Percentiles rank a stretch among this genome's conserved stretches.
Conservation (phyloP, 345 rosid genomes). For the Melaleuca quinquenervia region DNA sequence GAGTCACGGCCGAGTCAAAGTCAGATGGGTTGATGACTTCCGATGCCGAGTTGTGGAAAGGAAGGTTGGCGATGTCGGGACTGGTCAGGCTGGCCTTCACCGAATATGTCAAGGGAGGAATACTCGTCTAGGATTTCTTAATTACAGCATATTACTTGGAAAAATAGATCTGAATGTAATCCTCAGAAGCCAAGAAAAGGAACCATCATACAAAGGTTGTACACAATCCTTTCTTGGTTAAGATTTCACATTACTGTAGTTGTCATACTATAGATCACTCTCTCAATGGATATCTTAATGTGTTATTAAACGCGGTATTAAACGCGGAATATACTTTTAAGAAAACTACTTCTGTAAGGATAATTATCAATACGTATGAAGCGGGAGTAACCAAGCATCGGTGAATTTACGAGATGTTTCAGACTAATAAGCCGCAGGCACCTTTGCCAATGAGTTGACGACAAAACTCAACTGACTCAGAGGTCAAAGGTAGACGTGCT, state of each 20-base stretch:
- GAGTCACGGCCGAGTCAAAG: slow-evolving; percentile 42
- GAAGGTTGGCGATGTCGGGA: slow-evolving; percentile 68
- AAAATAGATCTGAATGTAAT: too few species aligned
- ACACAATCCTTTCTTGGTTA: neutral
- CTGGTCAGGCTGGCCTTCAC: slow-evolving; percentile 63
- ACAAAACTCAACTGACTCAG: neutral
- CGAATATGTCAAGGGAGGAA: slow-evolving; percentile 56
- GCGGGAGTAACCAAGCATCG: neutral
- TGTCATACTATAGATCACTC: neutral
- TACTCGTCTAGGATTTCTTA: neutral
- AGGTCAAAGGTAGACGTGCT: neutral
- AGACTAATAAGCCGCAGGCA: neutral
- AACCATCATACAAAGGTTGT: neutral
- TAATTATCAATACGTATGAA: neutral
- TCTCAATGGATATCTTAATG: neutral
- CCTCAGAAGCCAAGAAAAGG: neutral
- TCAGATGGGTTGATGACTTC: slow-evolving; percentile 60
- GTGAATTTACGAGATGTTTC: neutral
- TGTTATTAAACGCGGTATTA: neutral
- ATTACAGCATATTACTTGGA: too few species aligned
- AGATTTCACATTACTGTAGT: neutral
- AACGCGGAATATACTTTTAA: neutral
- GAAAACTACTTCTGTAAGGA: neutral
- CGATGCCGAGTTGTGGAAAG: slow-evolving; percentile 72
- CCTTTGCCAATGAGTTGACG: neutral